Evolutionary conservation across 805 yeast species (phyloP).

Genomic region (Yarrowia deformans): DNA sequence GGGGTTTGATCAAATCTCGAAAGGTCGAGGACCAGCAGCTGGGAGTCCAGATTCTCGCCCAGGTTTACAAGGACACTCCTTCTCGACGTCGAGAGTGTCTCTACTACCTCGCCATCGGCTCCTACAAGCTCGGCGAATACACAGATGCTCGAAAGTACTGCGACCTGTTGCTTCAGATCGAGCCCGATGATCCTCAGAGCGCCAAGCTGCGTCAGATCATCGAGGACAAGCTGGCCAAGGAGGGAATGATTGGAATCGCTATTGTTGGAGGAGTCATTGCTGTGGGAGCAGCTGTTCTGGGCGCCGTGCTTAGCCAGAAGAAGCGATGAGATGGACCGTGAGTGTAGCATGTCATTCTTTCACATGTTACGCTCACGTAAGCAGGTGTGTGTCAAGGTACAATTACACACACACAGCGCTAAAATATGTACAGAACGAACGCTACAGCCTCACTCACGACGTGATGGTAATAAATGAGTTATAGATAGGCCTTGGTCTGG

Average conservation of each 20-base stretch:
- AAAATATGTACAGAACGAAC: constrained; percentile 17
- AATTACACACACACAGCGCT: background rate
- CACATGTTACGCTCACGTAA: constrained; percentile 20
- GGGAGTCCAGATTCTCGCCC: constrained; percentile 74
- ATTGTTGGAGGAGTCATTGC: constrained; percentile 87
- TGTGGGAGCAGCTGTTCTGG: constrained; percentile 70
- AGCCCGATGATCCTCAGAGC: constrained; percentile 87
- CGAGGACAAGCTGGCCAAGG: constrained; percentile 83
- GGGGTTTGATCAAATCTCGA: constrained; percentile 88
- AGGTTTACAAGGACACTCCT: constrained; percentile 74
- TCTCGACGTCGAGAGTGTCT: constrained; percentile 86
- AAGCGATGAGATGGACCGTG: constrained; percentile 33
- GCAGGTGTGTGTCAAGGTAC: background rate
- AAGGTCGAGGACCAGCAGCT: constrained; percentile 69
- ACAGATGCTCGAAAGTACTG: constrained; percentile 84
- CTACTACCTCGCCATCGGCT: constrained; percentile 86
- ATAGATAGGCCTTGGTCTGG: no score
- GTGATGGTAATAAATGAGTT: no score
- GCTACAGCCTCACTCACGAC: background rate
- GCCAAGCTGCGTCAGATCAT: constrained; percentile 72
- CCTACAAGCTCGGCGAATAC: constrained; percentile 87
- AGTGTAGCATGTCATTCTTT: background rate
- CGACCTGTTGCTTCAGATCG: constrained; percentile 75
- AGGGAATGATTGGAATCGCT: constrained; percentile 89
- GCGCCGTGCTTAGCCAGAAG: constrained; percentile 48